Evolutionary conservation across 2,329 filamentous ascomycete genomes (phyloP), one percentile per base, ranked within the genome.

Genomic region (Lasiodiplodia sp.): DNA sequence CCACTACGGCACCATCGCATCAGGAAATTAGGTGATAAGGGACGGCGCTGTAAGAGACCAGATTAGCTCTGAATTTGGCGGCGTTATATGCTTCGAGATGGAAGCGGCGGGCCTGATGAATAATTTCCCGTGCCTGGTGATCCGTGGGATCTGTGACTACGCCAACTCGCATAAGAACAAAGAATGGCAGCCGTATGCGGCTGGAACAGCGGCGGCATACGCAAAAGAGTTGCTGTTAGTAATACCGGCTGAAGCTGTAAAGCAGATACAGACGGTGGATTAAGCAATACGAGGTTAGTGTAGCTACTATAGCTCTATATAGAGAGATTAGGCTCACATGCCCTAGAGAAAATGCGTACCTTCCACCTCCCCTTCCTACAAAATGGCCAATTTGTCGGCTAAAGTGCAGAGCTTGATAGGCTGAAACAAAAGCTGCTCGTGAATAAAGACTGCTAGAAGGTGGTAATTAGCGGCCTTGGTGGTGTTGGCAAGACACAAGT

Each of bases 401-500:
- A 69, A 40, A 69, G 72, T 44, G 49, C 63, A 49, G 72, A 77
- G 69, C 74, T 79, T 14, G 69, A 72, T 57, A 63, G 70, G 49
- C 72, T 78, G 25, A 71, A 77, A 72, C 69, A 72, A 51, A 74
- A 69, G 66, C 72, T 78, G 31, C 62, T 78, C n/a, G 69, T 70
- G 0, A 68, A 72, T 10, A 49, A 68, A 63, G 70, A 72, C 52
- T 75, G 71, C 71, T 63, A 75, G 64, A 73, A 72, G 52, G 65
- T 78, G 57, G 72, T 75, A 1, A 71, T 79, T 10, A 65, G 73
- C 11, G 74, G 77, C 18, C 76, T 78, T 6, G 75, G 76, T 31
- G 75, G 77, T 12, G 70, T 71, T 0, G 76, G 77, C 57, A 79
- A 79, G 71, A 78, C 77, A 47, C 73, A 77, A 64, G 55, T 78